Evolutionary conservation across 371 early-diverging fungal species (phyloP).

Genomic region (Cokeromyces recurvatus): DNA sequence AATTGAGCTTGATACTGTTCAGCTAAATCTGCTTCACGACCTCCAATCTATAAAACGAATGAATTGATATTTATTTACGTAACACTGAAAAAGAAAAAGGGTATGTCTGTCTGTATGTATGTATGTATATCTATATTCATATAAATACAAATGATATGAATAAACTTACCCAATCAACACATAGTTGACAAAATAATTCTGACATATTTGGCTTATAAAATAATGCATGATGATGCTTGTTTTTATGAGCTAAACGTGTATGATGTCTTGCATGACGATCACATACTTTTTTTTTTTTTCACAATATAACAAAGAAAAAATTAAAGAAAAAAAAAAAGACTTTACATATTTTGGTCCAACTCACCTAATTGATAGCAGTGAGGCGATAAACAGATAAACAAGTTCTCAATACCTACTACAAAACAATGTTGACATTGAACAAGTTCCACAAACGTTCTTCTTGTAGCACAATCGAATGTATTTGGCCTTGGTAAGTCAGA

Average conservation of each 20-base stretch:
- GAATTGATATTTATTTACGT: no score
- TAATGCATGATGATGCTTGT: slow-evolving; percentile 9
- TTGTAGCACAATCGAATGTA: background rate
- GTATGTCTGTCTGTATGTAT: no score
- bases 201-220: slow-evolving; percentile 26
- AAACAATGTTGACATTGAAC: slow-evolving; percentile 1
- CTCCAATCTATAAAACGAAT: slow-evolving; percentile 24
- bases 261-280: slow-evolving; percentile 31
- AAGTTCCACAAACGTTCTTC: background rate
- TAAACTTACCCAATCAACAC: slow-evolving; percentile 31
- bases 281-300: no score
- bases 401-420: slow-evolving; percentile 6
- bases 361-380: slow-evolving; percentile 9
- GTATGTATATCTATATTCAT: no score
- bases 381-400: slow-evolving; percentile 20
- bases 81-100: no score
- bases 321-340: background rate
- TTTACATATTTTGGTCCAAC: background rate
- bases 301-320: no score
- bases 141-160: no score
- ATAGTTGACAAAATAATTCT: slow-evolving; percentile 28
- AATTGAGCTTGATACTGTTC: slow-evolving; percentile 17
- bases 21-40: slow-evolving; percentile 18
- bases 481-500: background rate
- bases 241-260: background rate